phyloP scores from a whole-genome alignment of 768 basidiomycete genomes.

The Rhizopogon salebrosus region DNA sequence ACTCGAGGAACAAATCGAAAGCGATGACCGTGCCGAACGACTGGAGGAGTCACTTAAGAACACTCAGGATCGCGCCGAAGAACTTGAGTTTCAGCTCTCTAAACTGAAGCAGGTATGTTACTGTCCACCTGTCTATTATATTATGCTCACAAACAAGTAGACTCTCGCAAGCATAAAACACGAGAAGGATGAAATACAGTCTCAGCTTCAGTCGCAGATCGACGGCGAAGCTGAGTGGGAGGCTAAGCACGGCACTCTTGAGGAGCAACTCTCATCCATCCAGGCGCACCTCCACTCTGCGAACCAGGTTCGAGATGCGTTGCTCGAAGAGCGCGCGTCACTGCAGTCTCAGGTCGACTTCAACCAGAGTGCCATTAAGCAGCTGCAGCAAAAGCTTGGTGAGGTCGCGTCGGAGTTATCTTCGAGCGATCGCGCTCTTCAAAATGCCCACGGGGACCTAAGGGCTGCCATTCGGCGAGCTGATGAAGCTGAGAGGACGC shows the following conservation, averaged over 20 bases:
- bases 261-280: constrained; percentile 32
- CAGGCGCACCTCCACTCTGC: constrained; percentile 40
- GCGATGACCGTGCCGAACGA: constrained; percentile 74
- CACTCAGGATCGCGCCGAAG: constrained; percentile 76
- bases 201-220: constrained; percentile 35
- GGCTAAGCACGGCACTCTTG: constrained; percentile 42
- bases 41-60: constrained; percentile 71
- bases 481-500: constrained; percentile 67
- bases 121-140: background rate
- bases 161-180: constrained; percentile 49
- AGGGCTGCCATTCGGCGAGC: constrained; percentile 60
- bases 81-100: constrained; percentile 77
- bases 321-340: constrained; percentile 45
- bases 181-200: constrained; percentile 55
- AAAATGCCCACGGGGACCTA: constrained; percentile 61
- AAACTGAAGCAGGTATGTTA: constrained; percentile 67
- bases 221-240: constrained; percentile 45
- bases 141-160: constrained; percentile 30
- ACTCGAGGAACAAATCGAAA: constrained; percentile 77
- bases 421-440: constrained; percentile 49
- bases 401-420: constrained; percentile 51
- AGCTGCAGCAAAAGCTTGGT: constrained; percentile 55
- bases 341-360: constrained; percentile 45
- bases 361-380: constrained; percentile 40
- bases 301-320: constrained; percentile 40